Base-by-base conservation (phyloP, 2,329 filamentous ascomycete species). In the Diaporthe citrichinensis region DNA sequence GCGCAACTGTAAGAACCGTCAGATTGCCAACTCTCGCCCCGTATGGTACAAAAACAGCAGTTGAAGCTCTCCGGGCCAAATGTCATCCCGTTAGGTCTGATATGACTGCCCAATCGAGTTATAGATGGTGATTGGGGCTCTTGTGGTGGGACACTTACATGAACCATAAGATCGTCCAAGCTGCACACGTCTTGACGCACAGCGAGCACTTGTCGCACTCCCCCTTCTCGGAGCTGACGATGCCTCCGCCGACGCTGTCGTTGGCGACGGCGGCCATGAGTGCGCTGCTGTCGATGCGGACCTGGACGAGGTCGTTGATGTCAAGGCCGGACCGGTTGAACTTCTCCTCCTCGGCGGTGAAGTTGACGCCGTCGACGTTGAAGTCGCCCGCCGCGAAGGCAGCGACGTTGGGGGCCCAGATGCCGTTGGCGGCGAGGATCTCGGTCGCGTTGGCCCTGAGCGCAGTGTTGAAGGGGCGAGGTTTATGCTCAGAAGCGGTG, bases 301-400 rank as follows among this genome's bases (percentile, higher is more conserved):
- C 6, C 31, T 14, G 20, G 57, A 72, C 57, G 44, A 72, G 34
- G 20, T 72, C 44, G 10, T 72, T 62, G 44, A 61, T 20, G 10
- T 62, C 44, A 31, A 73, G 71, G 41, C 17, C 62, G 28, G 15
- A 23, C 44, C 12, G 23, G 23, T 5, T 39, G 57, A 62, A 23
- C 57, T 65, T 62, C 57, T 57, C 51, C 14, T 8, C 17, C 59
- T 73, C 49, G 25, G 46, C 49, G 36, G 59, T 39, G 61, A 49
- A 15, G 73, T 74, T 31, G 41, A 74, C 25, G 36, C 34, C 53
- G 34, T 46, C 65, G 36, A 53, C 20, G 57, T 62, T 62, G 57
- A 15, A 39, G 0, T n/a, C 7, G 23, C 31, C 44, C 3, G n/a
- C n/a, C 8, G 44, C 57, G 31, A 72, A 62, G 44, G 34, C 71